Evolutionary conservation across 768 basidiomycete genomes (phyloP).

Genomic region (Cubamyces sp.): DNA sequence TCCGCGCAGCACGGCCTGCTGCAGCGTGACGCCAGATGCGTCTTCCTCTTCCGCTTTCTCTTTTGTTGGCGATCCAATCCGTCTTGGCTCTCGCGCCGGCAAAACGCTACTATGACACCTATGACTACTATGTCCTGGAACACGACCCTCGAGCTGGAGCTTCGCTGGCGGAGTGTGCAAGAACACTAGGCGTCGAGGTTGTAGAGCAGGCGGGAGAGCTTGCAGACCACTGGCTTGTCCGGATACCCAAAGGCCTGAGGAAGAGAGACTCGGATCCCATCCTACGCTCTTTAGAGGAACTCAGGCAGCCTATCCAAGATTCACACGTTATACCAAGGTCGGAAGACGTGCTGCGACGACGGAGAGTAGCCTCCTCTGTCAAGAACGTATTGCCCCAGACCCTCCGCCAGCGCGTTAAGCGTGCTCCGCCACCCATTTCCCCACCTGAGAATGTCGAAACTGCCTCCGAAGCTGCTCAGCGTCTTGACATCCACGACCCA

Average conservation of each 20-base stretch:
- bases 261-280: conserved; percentile 50
- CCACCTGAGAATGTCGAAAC: conserved; percentile 40
- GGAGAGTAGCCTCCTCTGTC: conserved; percentile 57
- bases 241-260: conserved; percentile 49
- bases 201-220: conserved; percentile 90
- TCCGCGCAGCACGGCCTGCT: conserved; percentile 14
- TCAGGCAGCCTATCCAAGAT: conserved; percentile 40
- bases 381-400: conserved; percentile 63
- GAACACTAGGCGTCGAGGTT: conserved; percentile 74
- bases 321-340: conserved; percentile 43
- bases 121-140: conserved; percentile 85
- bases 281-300: conserved; percentile 49
- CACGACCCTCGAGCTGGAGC: conserved; percentile 57
- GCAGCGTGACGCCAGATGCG: conserved; percentile 23
- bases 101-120: conserved; percentile 59
- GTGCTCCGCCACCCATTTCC: conserved; percentile 66
- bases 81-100: conserved; percentile 44
- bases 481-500: conserved; percentile 79
- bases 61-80: conserved; percentile 36
- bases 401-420: conserved; percentile 70
- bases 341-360: conserved; percentile 43
- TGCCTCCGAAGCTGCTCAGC: conserved; percentile 54
- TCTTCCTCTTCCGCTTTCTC: conserved; percentile 32
- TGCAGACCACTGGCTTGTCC: conserved; percentile 80
- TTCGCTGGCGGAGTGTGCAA: conserved; percentile 62